Base-by-base conservation (phyloP, 257 asterid genomes). In the Forsythia suspensa region DNA sequence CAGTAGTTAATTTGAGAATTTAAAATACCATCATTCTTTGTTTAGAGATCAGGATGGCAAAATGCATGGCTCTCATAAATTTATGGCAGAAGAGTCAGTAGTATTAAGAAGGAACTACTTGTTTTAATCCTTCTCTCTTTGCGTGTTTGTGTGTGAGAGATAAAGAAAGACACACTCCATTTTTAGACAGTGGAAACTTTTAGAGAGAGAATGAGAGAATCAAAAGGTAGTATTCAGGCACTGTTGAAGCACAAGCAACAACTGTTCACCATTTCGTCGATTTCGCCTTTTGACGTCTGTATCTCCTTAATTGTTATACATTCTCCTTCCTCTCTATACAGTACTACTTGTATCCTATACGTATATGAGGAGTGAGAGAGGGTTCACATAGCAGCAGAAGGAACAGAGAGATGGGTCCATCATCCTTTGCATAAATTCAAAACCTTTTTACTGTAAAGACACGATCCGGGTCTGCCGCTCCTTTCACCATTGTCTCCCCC, bases 401-500 rank as follows among this genome's bases (percentile, higher is more conserved):
- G 15, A 66, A 73, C 65, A 46, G 73, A 84, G 85, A 63, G 73
- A 84, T 86, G 94, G 88, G 89, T 84, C 88, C 93, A 87, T 82
- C 51, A 84, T 74, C 76, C 79, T 83, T 80, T 80, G 75, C 89
- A 78, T 73, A 85, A 87, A 82, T 86, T 88, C 91, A 87, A 85
- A 81, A 65, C 82, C 80, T 76, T 86, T 87, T 82, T 79, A 7
- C 80, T 73, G 79, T 65, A 85, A 86, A 82, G 80, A 92, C 97
- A 91, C 89, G 95, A 92, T 92, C 98, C 97, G 97, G 84, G 88
- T 92, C 94, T 82, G 90, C 86, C 97, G 97, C 93, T 85, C 87
- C 92, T 85, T 78, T 83, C 92, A 79, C 87, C 84, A 74, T 80
- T 84, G 81, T 79, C 87, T 72, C 73, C 84, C 75, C 76, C 66